Percentiles rank a stretch among this genome's conserved stretches.
Conservation (phyloP, 352 stramenopile genomes). For the Halophytophthora polymorphica region DNA sequence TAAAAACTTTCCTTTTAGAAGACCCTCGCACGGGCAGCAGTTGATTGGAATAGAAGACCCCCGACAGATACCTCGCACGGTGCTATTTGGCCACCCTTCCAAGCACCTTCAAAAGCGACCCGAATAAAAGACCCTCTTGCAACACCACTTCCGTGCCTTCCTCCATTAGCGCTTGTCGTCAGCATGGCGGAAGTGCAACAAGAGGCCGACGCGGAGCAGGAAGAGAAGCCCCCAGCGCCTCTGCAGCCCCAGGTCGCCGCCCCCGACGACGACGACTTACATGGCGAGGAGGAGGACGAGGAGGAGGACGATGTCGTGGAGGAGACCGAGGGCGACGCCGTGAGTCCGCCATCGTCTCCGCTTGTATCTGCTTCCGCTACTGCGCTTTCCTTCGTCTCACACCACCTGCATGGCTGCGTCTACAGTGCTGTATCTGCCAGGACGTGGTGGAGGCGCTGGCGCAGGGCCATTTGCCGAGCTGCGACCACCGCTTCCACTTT, state of each 20-base stretch:
- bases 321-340: slow-evolving; percentile 33
- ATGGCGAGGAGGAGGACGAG: slow-evolving; percentile 9
- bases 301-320: slow-evolving; percentile 26
- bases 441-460: slow-evolving; percentile 50
- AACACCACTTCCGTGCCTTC: not conserved
- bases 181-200: slow-evolving; percentile 16
- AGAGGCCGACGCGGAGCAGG: slow-evolving; percentile 14
- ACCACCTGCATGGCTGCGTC: not conserved
- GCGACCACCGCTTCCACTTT: slow-evolving; percentile 84
- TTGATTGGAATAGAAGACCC: not conserved
- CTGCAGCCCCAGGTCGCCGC: not conserved
- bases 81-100: not conserved
- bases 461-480: slow-evolving; percentile 56
- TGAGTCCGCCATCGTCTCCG: not conserved
- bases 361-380: not conserved
- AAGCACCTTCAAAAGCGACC: not conserved
- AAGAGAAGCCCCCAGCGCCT: slow-evolving; percentile 8
- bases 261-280: not conserved
- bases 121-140: not conserved
- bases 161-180: not conserved
- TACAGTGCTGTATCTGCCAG: slow-evolving; percentile 83
- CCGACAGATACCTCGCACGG: too few species aligned
- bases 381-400: not conserved
- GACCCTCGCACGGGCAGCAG: too few species aligned
- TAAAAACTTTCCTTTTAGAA: too few species aligned